A percentile compares a stretch with the other conserved stretches of the same genome.
These are phyloP conservation scores for Parachaetomium inaequale DNA, from an alignment of 495 filamentous ascomycete genomes.

Conservation along the genomic window DNA sequence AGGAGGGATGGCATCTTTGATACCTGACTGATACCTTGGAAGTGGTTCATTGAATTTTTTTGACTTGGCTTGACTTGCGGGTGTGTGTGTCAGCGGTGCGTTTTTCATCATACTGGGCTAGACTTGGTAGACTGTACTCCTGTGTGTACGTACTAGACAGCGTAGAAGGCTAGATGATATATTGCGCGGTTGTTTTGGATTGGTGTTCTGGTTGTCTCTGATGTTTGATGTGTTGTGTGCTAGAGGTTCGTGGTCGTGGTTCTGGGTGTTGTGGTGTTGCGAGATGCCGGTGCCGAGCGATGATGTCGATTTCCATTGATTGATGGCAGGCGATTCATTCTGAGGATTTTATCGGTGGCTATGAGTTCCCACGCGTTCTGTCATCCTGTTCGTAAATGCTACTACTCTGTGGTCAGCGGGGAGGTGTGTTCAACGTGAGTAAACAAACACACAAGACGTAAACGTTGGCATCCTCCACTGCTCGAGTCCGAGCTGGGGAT, in stretches of 20 bases:
- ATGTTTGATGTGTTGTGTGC: background rate
- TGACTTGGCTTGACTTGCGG: background rate
- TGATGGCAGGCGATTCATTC: too few relatives aligned
- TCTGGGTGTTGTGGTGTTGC: background rate
- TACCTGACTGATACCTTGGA: constrained; percentile 1
- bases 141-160: too few relatives aligned
- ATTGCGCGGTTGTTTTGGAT: background rate
- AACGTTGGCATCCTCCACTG: too few relatives aligned
- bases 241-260: background rate
- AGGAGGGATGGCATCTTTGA: background rate
- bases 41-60: background rate
- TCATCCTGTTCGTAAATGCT: too few relatives aligned
- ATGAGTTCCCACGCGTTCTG: too few relatives aligned
- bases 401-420: too few relatives aligned
- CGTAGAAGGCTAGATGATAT: background rate
- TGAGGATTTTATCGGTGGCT: too few relatives aligned
- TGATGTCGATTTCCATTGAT: too few relatives aligned
- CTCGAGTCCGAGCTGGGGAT: too few relatives aligned
- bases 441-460: too few relatives aligned
- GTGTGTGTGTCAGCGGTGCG: background rate
- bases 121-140: background rate
- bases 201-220: background rate
- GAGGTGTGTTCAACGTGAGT: too few relatives aligned
- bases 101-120: constrained; percentile 1
- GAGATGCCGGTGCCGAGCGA: too few relatives aligned